phyloP scores from a whole-genome alignment of 176 grass and related monocot genomes.

The Leersia perrieri region DNA sequence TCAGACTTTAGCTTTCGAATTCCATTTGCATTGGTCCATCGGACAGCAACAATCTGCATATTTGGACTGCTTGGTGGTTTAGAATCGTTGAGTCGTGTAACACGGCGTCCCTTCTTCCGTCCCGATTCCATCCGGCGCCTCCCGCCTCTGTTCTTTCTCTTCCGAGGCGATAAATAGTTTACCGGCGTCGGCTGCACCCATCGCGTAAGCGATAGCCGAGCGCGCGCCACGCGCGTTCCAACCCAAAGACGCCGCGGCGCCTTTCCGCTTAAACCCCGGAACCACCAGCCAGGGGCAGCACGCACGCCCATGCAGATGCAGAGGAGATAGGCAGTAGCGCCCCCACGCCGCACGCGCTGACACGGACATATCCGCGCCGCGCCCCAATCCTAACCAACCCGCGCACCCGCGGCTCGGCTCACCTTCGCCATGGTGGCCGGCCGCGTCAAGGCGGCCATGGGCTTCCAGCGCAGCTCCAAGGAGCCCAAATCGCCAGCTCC shows the following conservation, averaged over 20 bases:
- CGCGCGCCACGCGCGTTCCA: constrained; percentile 8
- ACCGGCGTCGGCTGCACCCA: not conserved
- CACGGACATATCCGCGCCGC: not conserved
- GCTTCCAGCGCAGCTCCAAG: constrained; percentile 68
- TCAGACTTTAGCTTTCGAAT: not conserved
- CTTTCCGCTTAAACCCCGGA: not conserved
- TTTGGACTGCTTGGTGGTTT: too few relatives aligned
- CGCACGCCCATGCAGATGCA: not conserved
- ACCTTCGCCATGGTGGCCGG: constrained; percentile 65
- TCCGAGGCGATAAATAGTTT: not conserved
- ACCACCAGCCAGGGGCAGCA: not conserved
- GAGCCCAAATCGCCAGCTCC: constrained; percentile 35
- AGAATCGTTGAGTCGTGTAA: too few relatives aligned
- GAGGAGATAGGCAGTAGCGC: not conserved
- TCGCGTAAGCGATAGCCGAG: not conserved
- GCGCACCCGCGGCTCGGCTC: not conserved
- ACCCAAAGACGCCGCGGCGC: not conserved
- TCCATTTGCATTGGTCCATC: too few relatives aligned
- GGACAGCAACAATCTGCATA: too few relatives aligned
- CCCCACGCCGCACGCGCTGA: not conserved
- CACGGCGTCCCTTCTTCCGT: not conserved
- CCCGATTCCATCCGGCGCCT: not conserved
- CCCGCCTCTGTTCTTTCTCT: not conserved
- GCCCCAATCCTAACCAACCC: not conserved
- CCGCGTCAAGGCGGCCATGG: constrained; percentile 88